phyloP scores from a whole-genome alignment of 2,329 filamentous ascomycete genomes.

The Aureobasidium leucospermi region DNA sequence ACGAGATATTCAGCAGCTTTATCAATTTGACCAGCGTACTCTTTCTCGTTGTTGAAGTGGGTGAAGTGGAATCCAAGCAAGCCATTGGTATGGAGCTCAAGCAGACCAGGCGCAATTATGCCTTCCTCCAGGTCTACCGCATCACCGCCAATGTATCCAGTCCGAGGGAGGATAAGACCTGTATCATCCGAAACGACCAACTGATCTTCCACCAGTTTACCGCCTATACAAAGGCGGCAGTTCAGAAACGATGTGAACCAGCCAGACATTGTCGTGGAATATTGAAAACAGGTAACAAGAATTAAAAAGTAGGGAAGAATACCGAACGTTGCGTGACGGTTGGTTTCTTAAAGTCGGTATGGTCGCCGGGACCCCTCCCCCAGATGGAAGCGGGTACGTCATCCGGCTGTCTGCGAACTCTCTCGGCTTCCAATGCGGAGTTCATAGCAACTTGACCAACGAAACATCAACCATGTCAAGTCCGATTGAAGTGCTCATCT shows the following conservation, averaged over 20 bases:
- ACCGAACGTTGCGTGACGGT: too few species aligned
- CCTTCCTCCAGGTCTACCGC: conserved; percentile 41
- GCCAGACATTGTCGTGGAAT: conserved; percentile 19
- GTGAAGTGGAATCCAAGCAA: conserved; percentile 49
- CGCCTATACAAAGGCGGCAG: conserved; percentile 37
- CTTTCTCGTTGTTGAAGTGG: conserved; percentile 35
- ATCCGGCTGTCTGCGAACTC: too few species aligned
- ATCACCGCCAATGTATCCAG: conserved; percentile 38
- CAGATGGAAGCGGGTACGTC: too few species aligned
- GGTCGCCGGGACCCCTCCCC: too few species aligned
- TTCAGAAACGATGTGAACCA: conserved; percentile 42
- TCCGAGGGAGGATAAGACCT: conserved; percentile 33
- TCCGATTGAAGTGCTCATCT: too few species aligned
- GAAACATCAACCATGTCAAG: too few species aligned
- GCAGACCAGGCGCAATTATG: conserved; percentile 48
- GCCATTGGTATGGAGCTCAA: conserved; percentile 51
- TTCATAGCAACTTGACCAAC: too few species aligned
- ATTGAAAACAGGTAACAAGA: too few species aligned
- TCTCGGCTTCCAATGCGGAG: too few species aligned
- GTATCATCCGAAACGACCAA: conserved; percentile 33
- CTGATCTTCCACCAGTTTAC: conserved; percentile 36
- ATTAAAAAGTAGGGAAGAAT: too few species aligned
- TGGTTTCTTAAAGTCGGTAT: too few species aligned
- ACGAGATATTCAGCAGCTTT: conserved; percentile 43
- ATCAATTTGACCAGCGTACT: conserved; percentile 38